phyloP scores from a whole-genome alignment of 73 alveolate species.

The Paramecium tetraurelia region DNA sequence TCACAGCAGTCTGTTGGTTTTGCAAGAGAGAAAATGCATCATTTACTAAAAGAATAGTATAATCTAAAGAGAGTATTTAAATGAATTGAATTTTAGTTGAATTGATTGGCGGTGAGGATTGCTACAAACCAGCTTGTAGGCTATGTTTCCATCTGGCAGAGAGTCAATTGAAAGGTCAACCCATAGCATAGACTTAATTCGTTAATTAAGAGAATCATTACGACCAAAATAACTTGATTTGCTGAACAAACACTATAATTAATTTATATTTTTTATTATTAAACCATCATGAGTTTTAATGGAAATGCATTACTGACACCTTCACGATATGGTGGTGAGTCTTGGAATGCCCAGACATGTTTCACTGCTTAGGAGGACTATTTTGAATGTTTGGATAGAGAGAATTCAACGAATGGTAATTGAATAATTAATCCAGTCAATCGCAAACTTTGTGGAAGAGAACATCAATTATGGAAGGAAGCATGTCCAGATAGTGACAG shows the following conservation, averaged over 20 bases:
- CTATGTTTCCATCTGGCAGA: conserved; percentile 69
- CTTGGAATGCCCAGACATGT: not conserved
- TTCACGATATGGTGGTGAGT: not conserved
- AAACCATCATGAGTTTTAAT: not conserved
- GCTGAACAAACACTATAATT: not conserved
- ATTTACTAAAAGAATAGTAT: conserved; percentile 81
- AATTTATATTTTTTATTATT: not conserved
- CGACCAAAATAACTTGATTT: not conserved
- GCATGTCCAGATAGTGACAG: conserved; percentile 4
- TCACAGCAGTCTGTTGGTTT: conserved; percentile 85
- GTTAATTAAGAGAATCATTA: not conserved
- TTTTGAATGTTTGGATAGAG: not conserved
- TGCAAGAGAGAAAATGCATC: conserved; percentile 85
- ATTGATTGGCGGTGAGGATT: conserved; percentile 95
- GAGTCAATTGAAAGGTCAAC: not conserved
- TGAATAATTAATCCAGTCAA: not conserved
- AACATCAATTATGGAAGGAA: not conserved
- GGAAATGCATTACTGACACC: not conserved
- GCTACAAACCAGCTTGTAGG: conserved; percentile 96
- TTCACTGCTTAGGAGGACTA: not conserved
- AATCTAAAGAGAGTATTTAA: conserved; percentile 59
- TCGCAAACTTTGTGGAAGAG: not conserved
- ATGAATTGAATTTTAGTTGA: conserved; percentile 52
- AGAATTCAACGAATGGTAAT: not conserved
- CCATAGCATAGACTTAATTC: not conserved